Conservation (phyloP, 164 flowering plant species). For the Pachysandra terminalis region DNA sequence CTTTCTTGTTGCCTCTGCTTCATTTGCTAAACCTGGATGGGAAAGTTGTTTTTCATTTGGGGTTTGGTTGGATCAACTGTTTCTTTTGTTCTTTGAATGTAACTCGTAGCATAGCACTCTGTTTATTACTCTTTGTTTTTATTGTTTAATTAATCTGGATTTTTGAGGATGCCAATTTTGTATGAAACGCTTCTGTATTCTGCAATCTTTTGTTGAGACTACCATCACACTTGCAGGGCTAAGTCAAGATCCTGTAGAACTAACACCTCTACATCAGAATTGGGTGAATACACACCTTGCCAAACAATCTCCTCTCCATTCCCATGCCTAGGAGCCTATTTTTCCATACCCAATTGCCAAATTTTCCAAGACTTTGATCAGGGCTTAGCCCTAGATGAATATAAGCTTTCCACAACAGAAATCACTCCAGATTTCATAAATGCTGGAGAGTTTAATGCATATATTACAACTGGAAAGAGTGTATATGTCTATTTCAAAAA, state of each 20-base stretch:
- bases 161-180: no score
- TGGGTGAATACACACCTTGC: conserved; percentile 26
- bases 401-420: conserved; percentile 44
- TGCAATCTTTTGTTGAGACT: no score
- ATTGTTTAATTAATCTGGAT: no score
- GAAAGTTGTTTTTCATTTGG: no score
- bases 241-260: conserved; percentile 38
- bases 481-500: no score
- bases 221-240: conserved; percentile 42
- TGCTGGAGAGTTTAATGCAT: conserved; percentile 15
- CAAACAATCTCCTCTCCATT: conserved; percentile 36
- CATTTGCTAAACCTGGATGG: no score
- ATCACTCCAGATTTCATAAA: conserved; percentile 46
- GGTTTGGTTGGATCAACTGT: no score
- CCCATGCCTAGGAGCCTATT: conserved; percentile 30
- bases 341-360: conserved; percentile 29
- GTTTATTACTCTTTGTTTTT: no score
- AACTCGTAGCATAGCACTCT: no score
- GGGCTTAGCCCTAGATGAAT: conserved; percentile 39
- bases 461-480: conserved; percentile 2
- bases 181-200: no score
- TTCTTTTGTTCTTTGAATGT: no score
- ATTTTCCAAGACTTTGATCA: conserved; percentile 36
- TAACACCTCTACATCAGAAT: conserved; percentile 25
- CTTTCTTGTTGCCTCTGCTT: no score